These are phyloP conservation scores for Solanum chmielewskii DNA, from an alignment of 257 asterid genomes.

Conservation along the genomic window DNA sequence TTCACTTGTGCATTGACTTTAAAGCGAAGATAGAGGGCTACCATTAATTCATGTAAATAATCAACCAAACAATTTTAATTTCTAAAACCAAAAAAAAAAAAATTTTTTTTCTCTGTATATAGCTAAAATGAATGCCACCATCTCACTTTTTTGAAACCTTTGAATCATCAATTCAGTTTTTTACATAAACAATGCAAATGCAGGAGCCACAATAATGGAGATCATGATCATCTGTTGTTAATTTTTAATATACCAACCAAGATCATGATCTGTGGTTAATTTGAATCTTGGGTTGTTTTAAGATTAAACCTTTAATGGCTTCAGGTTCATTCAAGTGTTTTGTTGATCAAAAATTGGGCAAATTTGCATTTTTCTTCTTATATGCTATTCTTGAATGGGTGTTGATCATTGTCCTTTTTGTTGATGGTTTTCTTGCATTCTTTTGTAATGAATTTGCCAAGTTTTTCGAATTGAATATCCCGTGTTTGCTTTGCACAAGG, in stretches of 20 bases:
- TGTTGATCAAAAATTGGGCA: slow-evolving; percentile 48
- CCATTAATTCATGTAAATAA: slow-evolving; percentile 39
- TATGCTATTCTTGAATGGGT: slow-evolving; percentile 68
- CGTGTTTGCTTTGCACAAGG: slow-evolving; percentile 81
- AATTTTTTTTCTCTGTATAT: not conserved
- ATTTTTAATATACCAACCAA: slow-evolving; percentile 5
- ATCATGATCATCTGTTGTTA: slow-evolving; percentile 40
- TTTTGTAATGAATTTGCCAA: slow-evolving; percentile 54
- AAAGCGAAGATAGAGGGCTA: slow-evolving; percentile 2
- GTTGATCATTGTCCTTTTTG: slow-evolving; percentile 53
- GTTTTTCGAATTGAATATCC: slow-evolving; percentile 48
- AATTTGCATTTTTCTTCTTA: slow-evolving; percentile 46
- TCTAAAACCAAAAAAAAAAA: not conserved
- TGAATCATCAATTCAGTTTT: not conserved
- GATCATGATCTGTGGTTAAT: slow-evolving; percentile 48
- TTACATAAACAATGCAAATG: not conserved
- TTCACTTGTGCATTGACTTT: not conserved
- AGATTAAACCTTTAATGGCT: not conserved
- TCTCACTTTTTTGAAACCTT: not conserved
- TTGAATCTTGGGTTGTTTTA: not conserved
- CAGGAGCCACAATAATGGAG: slow-evolving; percentile 14
- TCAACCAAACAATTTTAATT: not conserved
- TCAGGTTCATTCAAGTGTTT: slow-evolving; percentile 15
- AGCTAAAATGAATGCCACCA: not conserved
- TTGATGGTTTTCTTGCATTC: slow-evolving; percentile 62